Evolutionary conservation across 228 moss, liverwort and hornwort species (phyloP).

Genomic region (Sphagnum fallax): DNA sequence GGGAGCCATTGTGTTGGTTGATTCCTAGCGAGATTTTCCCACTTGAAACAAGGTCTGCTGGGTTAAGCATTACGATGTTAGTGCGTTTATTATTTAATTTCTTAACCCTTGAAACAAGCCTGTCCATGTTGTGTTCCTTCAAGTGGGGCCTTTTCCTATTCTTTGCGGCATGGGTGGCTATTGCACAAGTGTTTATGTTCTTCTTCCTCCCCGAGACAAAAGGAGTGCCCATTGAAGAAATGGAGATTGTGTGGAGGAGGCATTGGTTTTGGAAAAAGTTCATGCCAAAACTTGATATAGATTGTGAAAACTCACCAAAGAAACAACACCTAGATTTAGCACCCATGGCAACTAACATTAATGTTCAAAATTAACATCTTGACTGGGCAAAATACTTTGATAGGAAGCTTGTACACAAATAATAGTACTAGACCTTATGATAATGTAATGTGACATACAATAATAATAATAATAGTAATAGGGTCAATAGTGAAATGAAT

Average conservation of each 20-base stretch:
- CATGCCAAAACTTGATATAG: not conserved
- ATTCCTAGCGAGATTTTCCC: slow-evolving; percentile 49
- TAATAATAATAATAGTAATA: no score
- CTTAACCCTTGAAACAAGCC: slow-evolving; percentile 26
- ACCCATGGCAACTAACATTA: no score
- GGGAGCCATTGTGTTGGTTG: slow-evolving; percentile 45
- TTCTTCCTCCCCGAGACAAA: slow-evolving; percentile 45
- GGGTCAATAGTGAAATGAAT: no score
- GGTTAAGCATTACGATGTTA: slow-evolving; percentile 34
- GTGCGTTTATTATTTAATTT: slow-evolving; percentile 38
- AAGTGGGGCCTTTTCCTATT: slow-evolving; percentile 38
- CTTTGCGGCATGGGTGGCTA: slow-evolving; percentile 25
- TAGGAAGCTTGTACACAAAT: no score
- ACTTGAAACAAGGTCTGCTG: slow-evolving; percentile 38
- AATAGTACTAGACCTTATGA: no score
- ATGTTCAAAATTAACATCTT: no score
- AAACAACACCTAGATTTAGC: no score
- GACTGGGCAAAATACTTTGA: no score
- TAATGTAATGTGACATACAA: no score
- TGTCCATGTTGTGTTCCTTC: slow-evolving; percentile 33
- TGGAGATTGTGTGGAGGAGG: slow-evolving; percentile 26
- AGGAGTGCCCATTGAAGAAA: slow-evolving; percentile 34
- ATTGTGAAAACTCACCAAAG: no score
- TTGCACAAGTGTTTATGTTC: slow-evolving; percentile 24
- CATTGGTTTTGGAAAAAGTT: slow-evolving; percentile 38